Evolutionary conservation across 2,329 filamentous ascomycete species (phyloP).

Genomic region (Talaromyces sp.): DNA sequence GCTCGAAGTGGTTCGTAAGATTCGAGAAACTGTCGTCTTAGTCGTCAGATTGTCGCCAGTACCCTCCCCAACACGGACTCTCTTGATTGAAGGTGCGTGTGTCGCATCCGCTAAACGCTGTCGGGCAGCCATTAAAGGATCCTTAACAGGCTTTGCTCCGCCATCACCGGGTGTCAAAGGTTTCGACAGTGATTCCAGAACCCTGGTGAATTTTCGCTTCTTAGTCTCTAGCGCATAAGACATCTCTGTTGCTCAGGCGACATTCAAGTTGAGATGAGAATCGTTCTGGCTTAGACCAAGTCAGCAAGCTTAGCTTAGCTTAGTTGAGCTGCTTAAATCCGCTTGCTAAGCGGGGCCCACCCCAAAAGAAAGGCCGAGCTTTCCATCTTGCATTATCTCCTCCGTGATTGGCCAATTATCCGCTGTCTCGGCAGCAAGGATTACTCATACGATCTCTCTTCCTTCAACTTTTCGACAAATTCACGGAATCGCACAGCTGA

Average conservation of each 20-base stretch:
- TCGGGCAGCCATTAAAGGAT: slow-evolving; percentile 23
- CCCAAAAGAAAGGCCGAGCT: neutral
- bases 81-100: slow-evolving; percentile 30
- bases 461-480: neutral
- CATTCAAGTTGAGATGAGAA: neutral
- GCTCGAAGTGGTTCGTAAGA: slow-evolving; percentile 28
- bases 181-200: slow-evolving; percentile 45
- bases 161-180: slow-evolving; percentile 24
- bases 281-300: neutral
- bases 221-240: slow-evolving; percentile 47
- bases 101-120: slow-evolving; percentile 27
- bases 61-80: slow-evolving; percentile 30
- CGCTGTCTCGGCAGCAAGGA: neutral
- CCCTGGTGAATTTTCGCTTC: slow-evolving; percentile 48
- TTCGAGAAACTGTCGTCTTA: slow-evolving; percentile 21
- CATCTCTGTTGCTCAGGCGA: slow-evolving; percentile 27
- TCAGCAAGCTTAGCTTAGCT: slow-evolving; percentile 1
- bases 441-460: neutral
- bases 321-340: neutral
- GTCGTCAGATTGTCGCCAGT: slow-evolving; percentile 20
- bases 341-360: neutral
- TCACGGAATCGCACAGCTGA: neutral
- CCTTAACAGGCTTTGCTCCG: slow-evolving; percentile 22
- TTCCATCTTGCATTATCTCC: neutral
- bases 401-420: slow-evolving; percentile 15